Conservation (phyloP, 2,329 filamentous ascomycete genomes). For the Emmonsia crescens region DNA sequence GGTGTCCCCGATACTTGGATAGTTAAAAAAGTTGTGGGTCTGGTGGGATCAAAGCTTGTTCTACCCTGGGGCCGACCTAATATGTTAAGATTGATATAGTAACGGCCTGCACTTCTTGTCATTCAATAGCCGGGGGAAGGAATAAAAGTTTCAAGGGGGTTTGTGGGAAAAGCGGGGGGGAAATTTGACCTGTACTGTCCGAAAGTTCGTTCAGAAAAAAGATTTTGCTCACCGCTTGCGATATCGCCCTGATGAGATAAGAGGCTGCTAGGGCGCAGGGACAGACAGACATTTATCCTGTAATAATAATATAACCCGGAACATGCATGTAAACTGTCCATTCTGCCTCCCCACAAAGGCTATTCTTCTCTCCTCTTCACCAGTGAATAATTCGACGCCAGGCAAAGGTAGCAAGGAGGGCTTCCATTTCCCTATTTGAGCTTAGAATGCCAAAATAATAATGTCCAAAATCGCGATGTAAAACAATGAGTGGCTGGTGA, state of each 20-base stretch:
- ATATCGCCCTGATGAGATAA: not conserved
- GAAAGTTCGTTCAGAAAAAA: not conserved
- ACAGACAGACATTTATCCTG: not conserved
- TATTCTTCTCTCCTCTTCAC: not conserved
- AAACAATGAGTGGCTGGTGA: not conserved
- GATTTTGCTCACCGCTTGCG: not conserved
- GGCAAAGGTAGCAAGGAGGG: not conserved
- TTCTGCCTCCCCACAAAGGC: not conserved
- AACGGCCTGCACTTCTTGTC: not conserved
- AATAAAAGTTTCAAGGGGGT: too few relatives aligned
- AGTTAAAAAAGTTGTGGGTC: not conserved
- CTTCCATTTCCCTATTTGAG: constrained; percentile 1
- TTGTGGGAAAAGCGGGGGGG: not conserved
- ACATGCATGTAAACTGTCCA: not conserved
- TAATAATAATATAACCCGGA: not conserved
- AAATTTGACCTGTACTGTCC: not conserved
- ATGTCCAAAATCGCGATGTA: not conserved
- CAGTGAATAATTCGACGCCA: not conserved
- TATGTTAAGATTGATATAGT: constrained; percentile 1
- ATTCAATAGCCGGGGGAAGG: not conserved
- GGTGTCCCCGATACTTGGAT: not conserved
- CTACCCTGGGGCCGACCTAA: not conserved
- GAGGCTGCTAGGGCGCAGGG: not conserved
- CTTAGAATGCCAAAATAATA: not conserved
- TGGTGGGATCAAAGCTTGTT: not conserved